Evolutionary conservation across 805 yeast genomes (phyloP).

Genomic region (Yarrowia keelungensis): DNA sequence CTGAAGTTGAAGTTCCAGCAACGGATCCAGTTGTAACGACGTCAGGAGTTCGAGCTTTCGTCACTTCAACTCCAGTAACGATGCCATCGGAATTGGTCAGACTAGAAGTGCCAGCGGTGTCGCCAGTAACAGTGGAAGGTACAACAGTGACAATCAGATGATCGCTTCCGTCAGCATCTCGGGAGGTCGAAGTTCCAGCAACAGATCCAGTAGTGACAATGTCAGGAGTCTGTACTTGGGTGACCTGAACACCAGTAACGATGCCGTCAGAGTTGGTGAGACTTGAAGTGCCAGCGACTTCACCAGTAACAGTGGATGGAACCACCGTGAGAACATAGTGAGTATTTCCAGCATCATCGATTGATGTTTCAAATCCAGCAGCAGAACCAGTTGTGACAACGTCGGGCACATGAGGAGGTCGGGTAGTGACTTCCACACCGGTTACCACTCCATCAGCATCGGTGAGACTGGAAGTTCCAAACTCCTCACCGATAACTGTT

Average conservation of each 20-base stretch:
- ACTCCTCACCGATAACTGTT: neutral
- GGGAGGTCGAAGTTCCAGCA: neutral
- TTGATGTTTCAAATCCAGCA: neutral
- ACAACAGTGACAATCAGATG: neutral
- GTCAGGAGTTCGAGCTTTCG: too few species aligned
- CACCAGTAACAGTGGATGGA: neutral
- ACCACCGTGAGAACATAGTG: neutral
- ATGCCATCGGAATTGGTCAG: too few species aligned
- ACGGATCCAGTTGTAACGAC: too few species aligned
- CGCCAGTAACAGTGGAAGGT: neutral
- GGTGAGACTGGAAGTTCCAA: neutral
- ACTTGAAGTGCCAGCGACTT: neutral
- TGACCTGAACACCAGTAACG: neutral
- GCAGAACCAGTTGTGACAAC: neutral
- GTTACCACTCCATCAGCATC: neutral
- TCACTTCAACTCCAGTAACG: too few species aligned
- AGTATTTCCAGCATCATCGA: neutral
- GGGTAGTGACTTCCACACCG: neutral
- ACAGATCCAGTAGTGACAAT: neutral
- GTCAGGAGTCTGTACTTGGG: neutral
- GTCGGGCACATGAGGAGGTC: too few species aligned
- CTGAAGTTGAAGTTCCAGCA: too few species aligned
- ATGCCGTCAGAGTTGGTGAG: neutral
- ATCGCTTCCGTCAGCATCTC: neutral
- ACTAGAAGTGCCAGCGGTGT: too few species aligned